Conservation (phyloP, 345 rosid species). For the Hibiscus trionum region DNA sequence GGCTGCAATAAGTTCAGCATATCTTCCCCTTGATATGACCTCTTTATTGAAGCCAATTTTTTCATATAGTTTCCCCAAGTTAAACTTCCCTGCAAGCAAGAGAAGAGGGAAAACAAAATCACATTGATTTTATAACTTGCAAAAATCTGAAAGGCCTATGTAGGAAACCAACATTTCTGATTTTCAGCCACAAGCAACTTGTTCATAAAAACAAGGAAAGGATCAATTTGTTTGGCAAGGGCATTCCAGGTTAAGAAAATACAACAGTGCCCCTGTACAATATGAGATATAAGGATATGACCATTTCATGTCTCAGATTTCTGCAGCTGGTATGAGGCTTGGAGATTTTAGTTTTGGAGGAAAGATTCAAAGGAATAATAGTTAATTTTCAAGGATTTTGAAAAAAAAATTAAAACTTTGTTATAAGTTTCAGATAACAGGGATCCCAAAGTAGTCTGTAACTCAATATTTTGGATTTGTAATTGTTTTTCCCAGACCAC, state of each 20-base stretch:
- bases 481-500: background rate
- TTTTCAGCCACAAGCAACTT: background rate
- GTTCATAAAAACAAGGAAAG: background rate
- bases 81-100: conserved; percentile 58
- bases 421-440: background rate
- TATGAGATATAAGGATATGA: background rate
- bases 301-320: background rate
- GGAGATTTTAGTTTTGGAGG: background rate
- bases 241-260: background rate
- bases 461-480: background rate
- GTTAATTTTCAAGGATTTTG: background rate
- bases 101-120: background rate
- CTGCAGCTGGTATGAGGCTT: background rate
- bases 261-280: background rate
- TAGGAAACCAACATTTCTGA: background rate
- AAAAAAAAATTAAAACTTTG: background rate
- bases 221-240: background rate
- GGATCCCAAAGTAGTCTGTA: background rate
- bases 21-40: conserved; percentile 85
- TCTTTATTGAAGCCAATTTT: conserved; percentile 90
- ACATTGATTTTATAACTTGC: background rate
- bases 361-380: background rate
- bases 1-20: conserved; percentile 82
- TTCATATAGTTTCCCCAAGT: conserved; percentile 74
- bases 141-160: background rate